Conservation (phyloP, 768 basidiomycete species). For the Podaxis carcinomalis region DNA sequence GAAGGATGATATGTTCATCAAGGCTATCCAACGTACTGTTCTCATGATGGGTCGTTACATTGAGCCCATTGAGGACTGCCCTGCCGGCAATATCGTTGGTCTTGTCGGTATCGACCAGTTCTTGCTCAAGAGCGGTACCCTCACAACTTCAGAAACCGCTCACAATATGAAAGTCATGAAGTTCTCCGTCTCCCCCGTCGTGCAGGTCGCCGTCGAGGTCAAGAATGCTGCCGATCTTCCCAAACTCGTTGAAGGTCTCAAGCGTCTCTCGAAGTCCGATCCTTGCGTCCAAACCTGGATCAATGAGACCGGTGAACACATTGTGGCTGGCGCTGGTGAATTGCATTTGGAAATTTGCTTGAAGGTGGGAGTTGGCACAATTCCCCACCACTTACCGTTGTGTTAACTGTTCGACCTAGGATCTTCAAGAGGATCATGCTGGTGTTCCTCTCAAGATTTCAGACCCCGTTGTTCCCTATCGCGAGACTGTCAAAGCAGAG, state of each 20-base stretch:
- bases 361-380: slow-evolving; percentile 51
- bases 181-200: slow-evolving; percentile 99
- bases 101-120: slow-evolving; percentile 99
- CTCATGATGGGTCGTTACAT: slow-evolving; percentile 99
- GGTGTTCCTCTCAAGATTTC: slow-evolving; percentile 99
- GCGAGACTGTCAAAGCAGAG: slow-evolving; percentile 96
- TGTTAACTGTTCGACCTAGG: slow-evolving; percentile 39
- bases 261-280: slow-evolving; percentile 99
- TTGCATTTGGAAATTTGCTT: slow-evolving; percentile 99
- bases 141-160: slow-evolving; percentile 96
- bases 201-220: slow-evolving; percentile 98
- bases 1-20: slow-evolving; percentile 97
- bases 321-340: slow-evolving; percentile 99
- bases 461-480: slow-evolving; percentile 95
- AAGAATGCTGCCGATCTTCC: slow-evolving; percentile 99
- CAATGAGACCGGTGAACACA: slow-evolving; percentile 90
- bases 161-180: slow-evolving; percentile 99
- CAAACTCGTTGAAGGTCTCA: slow-evolving; percentile 99
- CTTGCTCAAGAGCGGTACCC: slow-evolving; percentile 98
- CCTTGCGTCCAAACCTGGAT: slow-evolving; percentile 98
- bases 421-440: slow-evolving; percentile 99
- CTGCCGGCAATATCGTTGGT: slow-evolving; percentile 97
- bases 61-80: slow-evolving; percentile 99
- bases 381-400: neutral
- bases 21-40: slow-evolving; percentile 97